Base-by-base conservation (phyloP, 257 asterid species). In the Lycium ferocissimum region DNA sequence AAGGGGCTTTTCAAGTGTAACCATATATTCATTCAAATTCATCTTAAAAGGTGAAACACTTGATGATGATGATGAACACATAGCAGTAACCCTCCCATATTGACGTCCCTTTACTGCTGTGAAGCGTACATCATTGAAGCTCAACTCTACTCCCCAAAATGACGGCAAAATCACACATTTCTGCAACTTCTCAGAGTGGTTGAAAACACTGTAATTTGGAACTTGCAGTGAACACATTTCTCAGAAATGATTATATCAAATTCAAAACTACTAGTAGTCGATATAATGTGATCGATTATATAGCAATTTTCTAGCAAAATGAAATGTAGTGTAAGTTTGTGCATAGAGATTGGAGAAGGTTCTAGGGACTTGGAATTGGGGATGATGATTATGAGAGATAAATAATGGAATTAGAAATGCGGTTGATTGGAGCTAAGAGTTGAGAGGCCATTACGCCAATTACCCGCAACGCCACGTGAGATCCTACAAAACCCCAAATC, bases 11-110 rank as follows among this genome's bases (percentile, higher is more conserved):
- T 94, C 94, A 65, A 96, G 94, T 80, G 93, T 92, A 86, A 96
- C 98, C 97, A 96, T 86, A 84, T 96, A 95, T 87, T 93, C 97
- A 67, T 94, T 95, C 91, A 94, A 85, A 89, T 95, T 95, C 97
- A 95, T 93, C 90, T 92, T 92, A 66, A 89, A 87, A 7, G 89
- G 84, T n/a, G 88, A 76, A 37, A 56, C 66, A 22, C 54, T 54
- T 8, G 88, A 82, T 1, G 92, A 81, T 14, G 94, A 40, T 3
- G 45, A 40, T 3, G 45, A 26, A 26, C 33, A 84, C 95, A 83
- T 88, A 13, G 89, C 91, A 83, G 78, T 84, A 85, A 0, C 38
- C 73, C 86, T 80, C 63, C 86, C 70, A 49, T 78, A 45, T 10
- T 59, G 63, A 54, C 84, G 72, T 82, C 63, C 88, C 76, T 80